phyloP scores from a whole-genome alignment of 2,329 filamentous ascomycete genomes.

The Coniochaeta hoffmannii region DNA sequence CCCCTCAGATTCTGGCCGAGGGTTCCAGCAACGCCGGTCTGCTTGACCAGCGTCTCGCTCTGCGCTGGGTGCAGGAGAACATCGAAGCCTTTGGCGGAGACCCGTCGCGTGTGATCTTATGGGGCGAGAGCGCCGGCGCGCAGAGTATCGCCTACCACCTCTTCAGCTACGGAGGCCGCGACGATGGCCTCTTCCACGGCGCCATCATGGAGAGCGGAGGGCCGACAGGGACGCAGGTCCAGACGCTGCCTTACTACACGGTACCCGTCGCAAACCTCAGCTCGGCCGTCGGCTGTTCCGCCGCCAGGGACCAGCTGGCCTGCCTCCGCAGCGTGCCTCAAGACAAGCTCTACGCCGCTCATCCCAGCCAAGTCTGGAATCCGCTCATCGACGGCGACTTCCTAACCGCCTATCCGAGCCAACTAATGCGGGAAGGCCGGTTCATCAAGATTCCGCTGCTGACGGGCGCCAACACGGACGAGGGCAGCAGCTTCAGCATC shows the following conservation, averaged over 20 bases:
- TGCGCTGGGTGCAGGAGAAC: constrained; percentile 31
- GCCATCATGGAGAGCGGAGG: constrained; percentile 47
- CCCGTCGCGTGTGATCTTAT: constrained; percentile 24
- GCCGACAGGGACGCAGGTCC: constrained; percentile 21
- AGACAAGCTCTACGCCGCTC: constrained; percentile 24
- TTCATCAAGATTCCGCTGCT: constrained; percentile 37
- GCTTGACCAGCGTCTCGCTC: constrained; percentile 29
- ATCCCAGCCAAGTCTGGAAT: constrained; percentile 30
- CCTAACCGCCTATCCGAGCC: constrained; percentile 38
- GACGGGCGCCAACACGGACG: constrained; percentile 41
- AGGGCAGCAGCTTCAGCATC: constrained; percentile 35
- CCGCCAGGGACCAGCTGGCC: constrained; percentile 23
- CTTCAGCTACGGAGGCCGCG: constrained; percentile 45
- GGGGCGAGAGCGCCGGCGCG: constrained; percentile 25
- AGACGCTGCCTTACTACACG: constrained; percentile 26
- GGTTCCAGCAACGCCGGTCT: constrained; percentile 34
- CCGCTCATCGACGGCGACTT: constrained; percentile 39
- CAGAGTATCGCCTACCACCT: constrained; percentile 39
- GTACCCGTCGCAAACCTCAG: constrained; percentile 25
- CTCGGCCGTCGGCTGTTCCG: constrained; percentile 26
- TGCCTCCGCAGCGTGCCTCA: constrained; percentile 27
- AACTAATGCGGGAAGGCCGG: constrained; percentile 31
- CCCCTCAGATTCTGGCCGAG: constrained; percentile 21
- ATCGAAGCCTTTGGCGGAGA: constrained; percentile 25
- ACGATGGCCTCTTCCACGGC: constrained; percentile 46